Evolutionary conservation across 2,329 filamentous ascomycete species (phyloP).

Genomic region (Verticillium albo-atrum): DNA sequence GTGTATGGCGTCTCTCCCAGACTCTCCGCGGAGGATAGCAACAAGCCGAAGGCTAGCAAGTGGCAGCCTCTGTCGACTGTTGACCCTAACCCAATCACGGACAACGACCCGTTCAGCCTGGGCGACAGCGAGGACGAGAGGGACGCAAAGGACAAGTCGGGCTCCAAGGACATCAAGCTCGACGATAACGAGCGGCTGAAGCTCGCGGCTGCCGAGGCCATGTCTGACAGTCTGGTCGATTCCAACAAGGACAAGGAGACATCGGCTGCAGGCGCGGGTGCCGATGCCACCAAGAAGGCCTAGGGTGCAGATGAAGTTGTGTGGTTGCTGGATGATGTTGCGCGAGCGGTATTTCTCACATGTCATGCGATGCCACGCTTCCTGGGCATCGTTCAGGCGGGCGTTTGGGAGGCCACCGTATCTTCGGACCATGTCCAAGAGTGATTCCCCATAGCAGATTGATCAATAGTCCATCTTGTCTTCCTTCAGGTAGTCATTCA

Average conservation of each 20-base stretch:
- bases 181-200: constrained; percentile 60
- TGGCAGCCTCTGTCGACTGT: constrained; percentile 92
- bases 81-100: constrained; percentile 54
- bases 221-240: constrained; percentile 51
- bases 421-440: not conserved
- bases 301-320: constrained; percentile 9
- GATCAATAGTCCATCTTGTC: not conserved
- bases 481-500: not conserved
- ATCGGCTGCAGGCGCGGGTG: constrained; percentile 21
- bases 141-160: constrained; percentile 62
- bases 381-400: not conserved
- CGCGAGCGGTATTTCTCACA: not conserved
- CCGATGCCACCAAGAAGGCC: constrained; percentile 27
- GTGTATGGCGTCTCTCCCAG: constrained; percentile 65
- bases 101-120: constrained; percentile 94
- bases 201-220: constrained; percentile 59
- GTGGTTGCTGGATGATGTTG: not conserved
- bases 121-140: constrained; percentile 94
- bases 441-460: not conserved
- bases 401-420: not conserved
- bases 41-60: constrained; percentile 72
- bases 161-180: constrained; percentile 43
- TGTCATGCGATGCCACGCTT: not conserved
- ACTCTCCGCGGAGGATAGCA: constrained; percentile 46
- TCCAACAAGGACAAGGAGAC: constrained; percentile 17